phyloP scores from a whole-genome alignment of 1,284 basidiomycete species.

The Irpex lacteus region DNA sequence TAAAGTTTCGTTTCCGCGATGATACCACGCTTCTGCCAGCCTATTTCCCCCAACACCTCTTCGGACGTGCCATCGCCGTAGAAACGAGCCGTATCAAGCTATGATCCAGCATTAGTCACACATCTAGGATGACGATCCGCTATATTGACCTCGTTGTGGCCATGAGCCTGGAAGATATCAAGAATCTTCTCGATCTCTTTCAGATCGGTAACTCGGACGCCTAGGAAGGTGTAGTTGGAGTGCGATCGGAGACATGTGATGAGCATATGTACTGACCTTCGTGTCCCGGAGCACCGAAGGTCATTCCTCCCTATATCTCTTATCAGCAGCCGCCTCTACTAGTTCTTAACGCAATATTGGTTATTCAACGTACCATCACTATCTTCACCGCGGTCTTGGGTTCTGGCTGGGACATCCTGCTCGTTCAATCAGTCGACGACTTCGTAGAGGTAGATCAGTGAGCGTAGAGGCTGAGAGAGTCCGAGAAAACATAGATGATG shows the following conservation, averaged over 20 bases:
- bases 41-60: constrained; percentile 36
- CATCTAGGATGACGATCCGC: neutral
- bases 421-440: no score
- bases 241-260: neutral
- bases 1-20: constrained; percentile 43
- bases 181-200: constrained; percentile 51
- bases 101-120: neutral
- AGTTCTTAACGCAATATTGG: neutral
- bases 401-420: constrained; percentile 1
- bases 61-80: constrained; percentile 53
- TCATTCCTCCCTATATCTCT: constrained; percentile 41
- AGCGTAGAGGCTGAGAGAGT: no score
- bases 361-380: constrained; percentile 30
- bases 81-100: constrained; percentile 55
- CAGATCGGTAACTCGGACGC: constrained; percentile 49
- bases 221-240: constrained; percentile 11
- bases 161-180: constrained; percentile 56
- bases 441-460: no score
- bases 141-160: constrained; percentile 43
- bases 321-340: neutral
- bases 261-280: constrained; percentile 23
- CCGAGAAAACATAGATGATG: no score
- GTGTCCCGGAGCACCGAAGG: constrained; percentile 40
- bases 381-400: constrained; percentile 38
- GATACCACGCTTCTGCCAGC: constrained; percentile 37